A percentile compares a stretch with the other conserved stretches of the same genome.
phyloP scores from a whole-genome alignment of 2,329 filamentous ascomycete genomes.

The Aspergillus fumigatus region DNA sequence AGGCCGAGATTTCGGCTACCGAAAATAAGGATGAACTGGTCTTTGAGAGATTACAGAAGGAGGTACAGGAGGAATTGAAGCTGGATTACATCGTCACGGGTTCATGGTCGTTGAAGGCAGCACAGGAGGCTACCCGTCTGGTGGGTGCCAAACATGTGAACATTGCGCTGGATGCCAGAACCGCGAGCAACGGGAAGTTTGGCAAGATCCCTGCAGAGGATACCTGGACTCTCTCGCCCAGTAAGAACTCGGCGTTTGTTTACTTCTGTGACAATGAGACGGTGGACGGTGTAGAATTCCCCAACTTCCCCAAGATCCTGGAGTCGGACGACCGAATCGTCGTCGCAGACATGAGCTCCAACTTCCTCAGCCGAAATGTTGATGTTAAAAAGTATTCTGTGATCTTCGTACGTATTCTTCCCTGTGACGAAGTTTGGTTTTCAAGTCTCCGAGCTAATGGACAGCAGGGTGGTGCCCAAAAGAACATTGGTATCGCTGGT shows the following conservation, averaged over 20 bases:
- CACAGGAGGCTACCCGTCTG: conserved; percentile 73
- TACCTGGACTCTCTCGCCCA: conserved; percentile 64
- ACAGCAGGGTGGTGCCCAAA: conserved; percentile 68
- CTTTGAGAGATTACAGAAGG: conserved; percentile 57
- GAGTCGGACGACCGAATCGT: conserved; percentile 65
- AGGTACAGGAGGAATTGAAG: conserved; percentile 66
- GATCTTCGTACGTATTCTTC: conserved; percentile 64
- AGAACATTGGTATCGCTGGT: conserved; percentile 84
- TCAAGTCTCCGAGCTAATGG: conserved; percentile 8
- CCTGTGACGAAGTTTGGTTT: background rate
- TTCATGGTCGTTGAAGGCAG: conserved; percentile 85
- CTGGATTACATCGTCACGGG: conserved; percentile 90
- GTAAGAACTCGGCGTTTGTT: conserved; percentile 60
- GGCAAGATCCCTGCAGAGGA: conserved; percentile 74
- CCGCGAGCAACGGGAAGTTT: conserved; percentile 72
- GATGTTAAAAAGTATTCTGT: conserved; percentile 73
- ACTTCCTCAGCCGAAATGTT: conserved; percentile 78
- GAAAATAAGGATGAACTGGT: conserved; percentile 53
- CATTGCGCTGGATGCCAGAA: conserved; percentile 63
- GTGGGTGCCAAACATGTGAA: conserved; percentile 74
- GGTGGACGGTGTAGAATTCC: conserved; percentile 83
- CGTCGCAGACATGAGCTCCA: conserved; percentile 89
- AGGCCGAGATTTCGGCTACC: conserved; percentile 41
- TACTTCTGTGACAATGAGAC: conserved; percentile 89
- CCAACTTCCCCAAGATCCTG: conserved; percentile 62